Evolutionary conservation across 768 basidiomycete species (phyloP).

Genomic region (Phylloporus rhodoxanthus): DNA sequence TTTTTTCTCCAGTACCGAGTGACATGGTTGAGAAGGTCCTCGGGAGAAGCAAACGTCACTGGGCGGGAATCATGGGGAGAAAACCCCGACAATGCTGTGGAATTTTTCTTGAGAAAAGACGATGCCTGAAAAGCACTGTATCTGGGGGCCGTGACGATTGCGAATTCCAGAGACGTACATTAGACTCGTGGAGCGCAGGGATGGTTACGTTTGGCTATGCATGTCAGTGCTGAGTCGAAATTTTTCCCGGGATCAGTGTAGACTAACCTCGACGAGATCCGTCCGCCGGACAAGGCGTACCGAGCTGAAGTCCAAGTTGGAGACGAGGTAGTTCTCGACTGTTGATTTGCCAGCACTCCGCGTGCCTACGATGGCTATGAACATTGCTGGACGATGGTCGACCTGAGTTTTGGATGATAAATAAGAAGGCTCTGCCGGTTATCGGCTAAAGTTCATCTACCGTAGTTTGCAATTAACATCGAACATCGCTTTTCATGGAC

Average conservation of each 20-base stretch:
- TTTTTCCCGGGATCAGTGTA: not conserved
- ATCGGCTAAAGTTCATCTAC: not conserved
- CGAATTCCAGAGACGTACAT: not conserved
- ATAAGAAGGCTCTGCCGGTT: not conserved
- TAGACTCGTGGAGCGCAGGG: not conserved
- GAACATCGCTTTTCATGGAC: not conserved
- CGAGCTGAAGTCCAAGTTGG: constrained; percentile 47
- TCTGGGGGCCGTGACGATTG: not conserved
- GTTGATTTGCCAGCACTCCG: constrained; percentile 55
- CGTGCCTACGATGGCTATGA: constrained; percentile 64
- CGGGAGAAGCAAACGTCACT: constrained; percentile 39
- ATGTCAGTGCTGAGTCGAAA: not conserved
- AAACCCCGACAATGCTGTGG: constrained; percentile 13
- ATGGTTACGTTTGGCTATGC: constrained; percentile 7
- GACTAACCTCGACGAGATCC: constrained; percentile 17
- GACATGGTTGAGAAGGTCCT: constrained; percentile 61
- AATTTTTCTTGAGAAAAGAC: constrained; percentile 20
- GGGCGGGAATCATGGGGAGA: constrained; percentile 21
- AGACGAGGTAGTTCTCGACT: constrained; percentile 54
- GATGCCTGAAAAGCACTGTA: constrained; percentile 1
- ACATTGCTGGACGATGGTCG: constrained; percentile 38
- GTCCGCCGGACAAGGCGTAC: constrained; percentile 35
- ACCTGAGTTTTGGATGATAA: not conserved
- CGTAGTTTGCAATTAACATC: not conserved
- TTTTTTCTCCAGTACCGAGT: constrained; percentile 76